phyloP scores from a whole-genome alignment of 495 filamentous ascomycete species.

The Letharia columbiana region DNA sequence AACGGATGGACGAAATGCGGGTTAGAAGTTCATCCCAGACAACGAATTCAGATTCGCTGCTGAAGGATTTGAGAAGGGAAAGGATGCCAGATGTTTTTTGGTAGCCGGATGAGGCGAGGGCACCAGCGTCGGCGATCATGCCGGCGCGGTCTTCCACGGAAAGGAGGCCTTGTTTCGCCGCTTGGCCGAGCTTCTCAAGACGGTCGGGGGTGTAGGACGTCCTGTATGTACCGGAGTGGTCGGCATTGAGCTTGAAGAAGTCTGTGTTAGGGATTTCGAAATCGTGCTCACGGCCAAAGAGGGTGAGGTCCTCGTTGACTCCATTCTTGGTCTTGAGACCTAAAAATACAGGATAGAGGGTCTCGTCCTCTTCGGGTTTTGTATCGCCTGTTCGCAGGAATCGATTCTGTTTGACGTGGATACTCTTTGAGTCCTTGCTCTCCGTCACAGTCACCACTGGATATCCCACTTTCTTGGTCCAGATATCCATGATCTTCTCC shows the following conservation, averaged over 20 bases:
- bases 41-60: conserved; percentile 75
- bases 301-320: conserved; percentile 49
- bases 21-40: conserved; percentile 89
- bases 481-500: conserved; percentile 59
- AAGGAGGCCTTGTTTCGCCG: conserved; percentile 76
- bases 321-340: conserved; percentile 52
- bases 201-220: conserved; percentile 55
- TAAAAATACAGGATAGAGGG: conserved; percentile 56
- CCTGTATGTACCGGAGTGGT: conserved; percentile 57
- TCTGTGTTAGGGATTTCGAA: conserved; percentile 56
- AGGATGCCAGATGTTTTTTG: conserved; percentile 87
- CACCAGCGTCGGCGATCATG: conserved; percentile 92
- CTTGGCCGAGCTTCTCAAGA: conserved; percentile 56
- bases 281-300: conserved; percentile 64
- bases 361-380: conserved; percentile 62
- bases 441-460: conserved; percentile 57
- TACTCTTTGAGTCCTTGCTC: conserved; percentile 36
- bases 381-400: conserved; percentile 61
- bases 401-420: conserved; percentile 56
- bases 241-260: conserved; percentile 63
- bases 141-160: conserved; percentile 90
- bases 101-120: conserved; percentile 81
- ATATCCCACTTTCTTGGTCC: conserved; percentile 62
- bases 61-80: conserved; percentile 75
- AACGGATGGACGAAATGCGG: conserved; percentile 63